Evolutionary conservation across 495 filamentous ascomycete genomes (phyloP), one percentile per base, ranked within the genome.

Genomic region (Penicillium paxilli): DNA sequence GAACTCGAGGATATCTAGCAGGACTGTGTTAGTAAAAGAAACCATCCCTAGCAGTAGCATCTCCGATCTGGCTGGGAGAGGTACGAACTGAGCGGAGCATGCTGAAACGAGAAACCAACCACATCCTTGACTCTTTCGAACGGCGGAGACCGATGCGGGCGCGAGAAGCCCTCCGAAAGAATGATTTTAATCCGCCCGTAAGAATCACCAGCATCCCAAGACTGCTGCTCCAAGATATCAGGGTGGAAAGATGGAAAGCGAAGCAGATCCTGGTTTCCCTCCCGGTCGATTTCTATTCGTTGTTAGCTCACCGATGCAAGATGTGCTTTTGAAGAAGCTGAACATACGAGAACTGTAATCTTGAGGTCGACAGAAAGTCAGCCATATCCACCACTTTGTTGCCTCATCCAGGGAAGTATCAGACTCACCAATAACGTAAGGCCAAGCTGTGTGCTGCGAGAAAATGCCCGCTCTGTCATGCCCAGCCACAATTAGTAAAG

Each of bases 81-180:
- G 12, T 25, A 4, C 12, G 8, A 5, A 93, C 91, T 79, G 22
- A 89, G 69, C 5, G 91, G 91, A 42, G 88, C 90, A 79, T 93
- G 90, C 63, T 94, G 90, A 59, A 95, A 96, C 6, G 90, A 86
- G 65, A 96, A 92, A 5, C 80, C 80, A 42, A 92, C 82, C 20
- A 91, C 64, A 66, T 92, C 88, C 60, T 85, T 88, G 58, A 89
- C 78, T 37, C 85, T 73, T 58, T 91, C 85, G 52, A 91, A 87
- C 1, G 83, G 83, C 10, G 68, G 71, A n/a, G 60, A 67, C 28
- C 73, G 66, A 47, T 72, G 60, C 5, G 69, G 72, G 20, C 75
- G 70, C 51, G 70, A 54, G 56, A 90, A 87, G 0, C 89, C 90
- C 55, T 94, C 90, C 20, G 87, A 80, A 49, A 96, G 83, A 26